Evolutionary conservation across 495 filamentous ascomycete species (phyloP), one percentile per base, ranked within the genome.

Genomic region (Penicillium tannophilum): DNA sequence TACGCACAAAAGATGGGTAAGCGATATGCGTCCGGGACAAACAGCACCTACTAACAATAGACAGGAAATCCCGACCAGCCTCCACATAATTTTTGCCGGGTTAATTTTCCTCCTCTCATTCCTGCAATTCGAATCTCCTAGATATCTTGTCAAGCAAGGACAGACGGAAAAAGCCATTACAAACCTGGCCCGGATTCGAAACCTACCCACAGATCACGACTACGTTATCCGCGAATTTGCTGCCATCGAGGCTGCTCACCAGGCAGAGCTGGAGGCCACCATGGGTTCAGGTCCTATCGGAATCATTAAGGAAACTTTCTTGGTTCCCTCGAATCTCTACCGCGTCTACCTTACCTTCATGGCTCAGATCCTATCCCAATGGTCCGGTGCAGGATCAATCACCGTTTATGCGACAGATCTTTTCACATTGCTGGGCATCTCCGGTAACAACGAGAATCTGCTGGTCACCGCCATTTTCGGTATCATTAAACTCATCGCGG

Each of bases 11-110:
- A 82, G 86, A 64, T 88, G 86, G 79, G 79, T 82, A 74, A 47
- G 75, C 61, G 2, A n/a, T 16, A 28, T 10, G 14, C 14, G 16
- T 41, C 39, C 4, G 12, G 1, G 16, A 23, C 3, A 16, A 17
- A 41, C 4, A 41, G 39, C 14, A 41, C 7, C 4, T 17, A 6
- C 39, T 41, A 41, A 41, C 39, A 6, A 3, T 1, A 41, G 3
- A 41, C 79, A 86, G 79, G 72, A 76, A 68, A 82, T 87, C n/a
- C 86, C 88, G 0, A 89, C 84, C 4, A 85, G 82, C 59, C 70
- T 90, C 23, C 88, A 92, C 56, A 82, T 92, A 71, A 88, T 90
- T 30, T 90, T 91, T 63, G 86, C 88, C 6, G 80, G 83, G 1
- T 70, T 91, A 20, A 87, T 91, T 66, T 80, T 88, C 61, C 54